These are phyloP conservation scores for Lasiosphaeriaceae sp. DNA, from an alignment of 495 filamentous ascomycete species.

Conservation along the genomic window DNA sequence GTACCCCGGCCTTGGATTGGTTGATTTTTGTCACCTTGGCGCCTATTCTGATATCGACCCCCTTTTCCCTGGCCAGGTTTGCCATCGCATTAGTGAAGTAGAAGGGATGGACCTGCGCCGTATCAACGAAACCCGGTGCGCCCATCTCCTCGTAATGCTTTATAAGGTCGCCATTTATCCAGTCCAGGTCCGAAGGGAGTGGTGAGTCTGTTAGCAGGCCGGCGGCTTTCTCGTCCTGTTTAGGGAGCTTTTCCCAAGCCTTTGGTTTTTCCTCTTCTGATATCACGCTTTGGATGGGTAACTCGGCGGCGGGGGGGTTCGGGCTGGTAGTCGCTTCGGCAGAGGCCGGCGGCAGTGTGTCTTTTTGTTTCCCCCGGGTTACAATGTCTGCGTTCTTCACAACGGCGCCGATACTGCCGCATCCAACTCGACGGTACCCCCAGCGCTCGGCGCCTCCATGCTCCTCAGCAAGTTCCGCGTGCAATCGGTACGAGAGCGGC, in stretches of 20 bases:
- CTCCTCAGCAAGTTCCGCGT: constrained; percentile 78
- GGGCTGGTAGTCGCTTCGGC: not conserved
- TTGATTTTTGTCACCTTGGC: constrained; percentile 51
- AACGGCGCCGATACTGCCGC: constrained; percentile 64
- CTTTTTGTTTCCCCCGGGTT: not conserved
- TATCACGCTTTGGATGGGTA: constrained; percentile 24
- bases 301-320: not conserved
- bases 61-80: constrained; percentile 68
- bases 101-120: constrained; percentile 92
- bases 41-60: constrained; percentile 67
- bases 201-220: constrained; percentile 55
- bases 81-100: constrained; percentile 89
- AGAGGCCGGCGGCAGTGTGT: not conserved
- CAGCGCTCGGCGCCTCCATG: constrained; percentile 77
- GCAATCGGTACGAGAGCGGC: constrained; percentile 78
- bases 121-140: constrained; percentile 56
- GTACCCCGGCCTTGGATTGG: constrained; percentile 49
- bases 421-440: constrained; percentile 81
- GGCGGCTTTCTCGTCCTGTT: constrained; percentile 62
- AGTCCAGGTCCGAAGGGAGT: constrained; percentile 79
- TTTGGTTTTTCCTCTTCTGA: constrained; percentile 22
- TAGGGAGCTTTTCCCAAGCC: constrained; percentile 62
- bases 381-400: constrained; percentile 42
- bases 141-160: constrained; percentile 81
- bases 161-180: constrained; percentile 68